Evolutionary conservation across 2,329 filamentous ascomycete species (phyloP).

Genomic region (Apiospora arundinis): DNA sequence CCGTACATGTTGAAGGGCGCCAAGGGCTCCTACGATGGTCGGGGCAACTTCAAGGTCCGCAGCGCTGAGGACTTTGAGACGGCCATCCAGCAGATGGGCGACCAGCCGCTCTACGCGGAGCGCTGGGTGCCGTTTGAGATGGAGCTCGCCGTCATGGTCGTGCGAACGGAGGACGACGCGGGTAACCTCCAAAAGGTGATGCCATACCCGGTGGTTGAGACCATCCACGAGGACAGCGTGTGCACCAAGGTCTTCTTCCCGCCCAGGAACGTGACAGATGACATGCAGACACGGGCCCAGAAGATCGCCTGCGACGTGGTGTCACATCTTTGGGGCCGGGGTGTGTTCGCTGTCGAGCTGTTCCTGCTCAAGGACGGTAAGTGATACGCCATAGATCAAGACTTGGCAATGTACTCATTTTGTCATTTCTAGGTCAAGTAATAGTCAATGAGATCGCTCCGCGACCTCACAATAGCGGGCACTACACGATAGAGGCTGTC

Average conservation of each 20-base stretch:
- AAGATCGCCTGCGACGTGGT: slow-evolving; percentile 81
- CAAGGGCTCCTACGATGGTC: slow-evolving; percentile 91
- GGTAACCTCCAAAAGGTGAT: slow-evolving; percentile 58
- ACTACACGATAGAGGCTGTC: slow-evolving; percentile 93
- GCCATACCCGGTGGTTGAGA: slow-evolving; percentile 91
- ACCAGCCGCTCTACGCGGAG: slow-evolving; percentile 82
- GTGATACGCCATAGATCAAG: slow-evolving; percentile 22
- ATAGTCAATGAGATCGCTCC: slow-evolving; percentile 74
- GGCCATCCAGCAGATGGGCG: slow-evolving; percentile 74
- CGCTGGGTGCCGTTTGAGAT: slow-evolving; percentile 85
- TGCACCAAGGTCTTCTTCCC: slow-evolving; percentile 93
- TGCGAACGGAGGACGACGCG: slow-evolving; percentile 78
- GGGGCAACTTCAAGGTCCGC: slow-evolving; percentile 65
- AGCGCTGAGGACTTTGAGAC: slow-evolving; percentile 56
- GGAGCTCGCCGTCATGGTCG: slow-evolving; percentile 93
- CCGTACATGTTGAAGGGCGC: slow-evolving; percentile 93
- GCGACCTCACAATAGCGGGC: slow-evolving; percentile 81
- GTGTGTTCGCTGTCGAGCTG: slow-evolving; percentile 96
- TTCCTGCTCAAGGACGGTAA: slow-evolving; percentile 78
- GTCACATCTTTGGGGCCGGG: slow-evolving; percentile 81
- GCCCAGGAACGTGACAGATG: slow-evolving; percentile 70
- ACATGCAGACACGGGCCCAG: slow-evolving; percentile 70
- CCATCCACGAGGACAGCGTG: slow-evolving; percentile 92
- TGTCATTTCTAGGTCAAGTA: slow-evolving; percentile 54
- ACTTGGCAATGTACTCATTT: background rate